These are phyloP conservation scores for Truncatella angustata DNA, from an alignment of 2,329 filamentous ascomycete genomes.

Conservation along the genomic window DNA sequence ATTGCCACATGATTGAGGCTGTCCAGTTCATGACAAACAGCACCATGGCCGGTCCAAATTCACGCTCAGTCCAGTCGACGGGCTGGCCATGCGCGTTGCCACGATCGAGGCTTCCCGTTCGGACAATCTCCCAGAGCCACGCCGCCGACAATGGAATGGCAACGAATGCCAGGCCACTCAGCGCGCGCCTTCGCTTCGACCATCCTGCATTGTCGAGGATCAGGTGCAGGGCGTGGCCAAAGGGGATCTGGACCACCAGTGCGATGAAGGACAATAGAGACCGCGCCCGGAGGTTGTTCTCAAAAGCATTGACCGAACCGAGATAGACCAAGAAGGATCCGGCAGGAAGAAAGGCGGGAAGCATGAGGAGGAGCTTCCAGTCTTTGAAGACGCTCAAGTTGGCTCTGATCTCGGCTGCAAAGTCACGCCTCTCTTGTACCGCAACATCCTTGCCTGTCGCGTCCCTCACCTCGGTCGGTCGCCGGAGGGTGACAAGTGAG, in stretches of 20 bases:
- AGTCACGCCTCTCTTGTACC: not conserved
- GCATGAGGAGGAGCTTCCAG: conserved; percentile 26
- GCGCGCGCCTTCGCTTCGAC: conserved; percentile 12
- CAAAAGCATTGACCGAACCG: conserved; percentile 26
- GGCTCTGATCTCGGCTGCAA: conserved; percentile 25
- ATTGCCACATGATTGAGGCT: conserved; percentile 3
- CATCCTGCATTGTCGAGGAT: conserved; percentile 14
- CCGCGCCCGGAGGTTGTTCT: conserved; percentile 5
- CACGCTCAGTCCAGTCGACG: not conserved
- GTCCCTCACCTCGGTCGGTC: conserved; percentile 18
- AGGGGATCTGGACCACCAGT: conserved; percentile 29
- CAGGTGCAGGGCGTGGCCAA: conserved; percentile 20
- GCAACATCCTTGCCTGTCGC: conserved; percentile 16
- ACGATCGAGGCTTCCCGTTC: not conserved
- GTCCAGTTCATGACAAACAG: conserved; percentile 7
- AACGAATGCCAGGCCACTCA: conserved; percentile 20
- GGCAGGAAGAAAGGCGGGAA: conserved; percentile 20
- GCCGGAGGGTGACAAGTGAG: conserved; percentile 16
- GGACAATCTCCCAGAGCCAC: conserved; percentile 5
- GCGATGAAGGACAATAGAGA: conserved; percentile 28
- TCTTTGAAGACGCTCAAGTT: conserved; percentile 17
- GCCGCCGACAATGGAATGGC: conserved; percentile 2
- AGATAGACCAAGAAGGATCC: conserved; percentile 31
- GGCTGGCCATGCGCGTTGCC: not conserved
- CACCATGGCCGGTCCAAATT: not conserved